Evolutionary conservation across 306 rosid genomes (phyloP).

Genomic region (Lupinus albus): DNA sequence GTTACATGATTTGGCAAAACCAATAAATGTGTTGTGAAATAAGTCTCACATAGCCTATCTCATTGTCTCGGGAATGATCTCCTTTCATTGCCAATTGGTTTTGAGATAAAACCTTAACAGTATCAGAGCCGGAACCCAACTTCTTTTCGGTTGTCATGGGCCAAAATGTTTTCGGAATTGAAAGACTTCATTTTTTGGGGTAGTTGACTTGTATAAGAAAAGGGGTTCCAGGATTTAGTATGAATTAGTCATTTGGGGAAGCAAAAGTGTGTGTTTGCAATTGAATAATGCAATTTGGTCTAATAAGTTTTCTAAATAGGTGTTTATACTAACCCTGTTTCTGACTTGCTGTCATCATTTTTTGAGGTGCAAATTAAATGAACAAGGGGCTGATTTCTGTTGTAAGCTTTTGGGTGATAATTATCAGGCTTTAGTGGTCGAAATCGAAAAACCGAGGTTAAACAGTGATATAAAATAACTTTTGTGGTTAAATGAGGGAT

Average conservation of each 20-base stretch:
- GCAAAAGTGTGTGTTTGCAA: background rate
- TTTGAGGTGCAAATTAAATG: background rate
- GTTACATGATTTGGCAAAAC: background rate
- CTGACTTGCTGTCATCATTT: conserved; percentile 11
- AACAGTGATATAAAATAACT: too few species aligned
- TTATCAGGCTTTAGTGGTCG: background rate
- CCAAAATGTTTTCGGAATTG: background rate
- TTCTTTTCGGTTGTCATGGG: too few species aligned
- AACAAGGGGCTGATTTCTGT: background rate
- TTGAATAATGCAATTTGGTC: background rate
- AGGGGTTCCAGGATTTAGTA: background rate
- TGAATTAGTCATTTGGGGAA: conserved; percentile 16
- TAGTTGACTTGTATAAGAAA: conserved; percentile 17
- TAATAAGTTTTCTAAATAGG: conserved; percentile 5
- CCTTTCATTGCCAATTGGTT: too few species aligned
- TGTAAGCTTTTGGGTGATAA: background rate
- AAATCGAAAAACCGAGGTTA: too few species aligned
- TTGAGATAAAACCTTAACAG: too few species aligned
- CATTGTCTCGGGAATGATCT: too few species aligned
- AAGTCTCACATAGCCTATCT: too few species aligned
- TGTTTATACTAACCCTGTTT: background rate
- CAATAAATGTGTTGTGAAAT: background rate
- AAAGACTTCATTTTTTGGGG: background rate
- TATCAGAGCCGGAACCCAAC: too few species aligned
- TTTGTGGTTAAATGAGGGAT: too few species aligned